phyloP scores from a whole-genome alignment of 208 protist species.

The Trypanosoma mega region DNA sequence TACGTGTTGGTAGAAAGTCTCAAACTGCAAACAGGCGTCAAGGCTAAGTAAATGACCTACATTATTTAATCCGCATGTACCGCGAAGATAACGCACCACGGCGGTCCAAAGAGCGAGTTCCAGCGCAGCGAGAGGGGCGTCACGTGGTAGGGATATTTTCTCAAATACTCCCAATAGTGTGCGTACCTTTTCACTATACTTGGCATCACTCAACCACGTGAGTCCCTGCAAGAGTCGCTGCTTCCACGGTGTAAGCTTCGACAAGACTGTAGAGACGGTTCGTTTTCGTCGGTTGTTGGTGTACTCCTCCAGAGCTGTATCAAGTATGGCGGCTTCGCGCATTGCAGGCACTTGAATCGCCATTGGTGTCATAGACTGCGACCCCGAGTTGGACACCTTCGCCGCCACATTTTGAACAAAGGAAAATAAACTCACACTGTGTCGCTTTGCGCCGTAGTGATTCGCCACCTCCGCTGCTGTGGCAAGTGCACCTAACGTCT shows the following conservation, averaged over 20 bases:
- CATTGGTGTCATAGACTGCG: slow-evolving; percentile 26
- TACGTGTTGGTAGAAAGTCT: slow-evolving; percentile 37
- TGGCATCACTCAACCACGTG: slow-evolving; percentile 27
- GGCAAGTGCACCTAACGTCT: slow-evolving; percentile 30
- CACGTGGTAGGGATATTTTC: slow-evolving; percentile 1
- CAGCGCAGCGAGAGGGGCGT: slow-evolving; percentile 32
- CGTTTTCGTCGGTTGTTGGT: slow-evolving; percentile 11
- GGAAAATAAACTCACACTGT: slow-evolving; percentile 23
- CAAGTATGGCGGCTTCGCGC: slow-evolving; percentile 34
- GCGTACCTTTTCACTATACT: slow-evolving; percentile 34
- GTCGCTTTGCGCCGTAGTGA: slow-evolving; percentile 21
- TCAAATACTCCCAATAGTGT: slow-evolving; percentile 37
- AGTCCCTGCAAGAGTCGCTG: slow-evolving; percentile 35
- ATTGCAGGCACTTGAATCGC: slow-evolving; percentile 18
- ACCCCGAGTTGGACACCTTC: slow-evolving; percentile 15
- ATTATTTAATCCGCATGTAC: slow-evolving; percentile 7
- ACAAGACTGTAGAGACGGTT: slow-evolving; percentile 16
- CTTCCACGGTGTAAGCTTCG: slow-evolving; percentile 39
- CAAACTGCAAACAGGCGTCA: slow-evolving; percentile 25
- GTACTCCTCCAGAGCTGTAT: slow-evolving; percentile 21
- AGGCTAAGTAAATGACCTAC: slow-evolving; percentile 9
- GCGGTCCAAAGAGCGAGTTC: slow-evolving; percentile 43
- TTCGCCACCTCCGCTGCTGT: slow-evolving; percentile 34
- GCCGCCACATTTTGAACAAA: slow-evolving; percentile 43
- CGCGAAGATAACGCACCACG: slow-evolving; percentile 26